Evolutionary conservation across 2,329 filamentous ascomycete genomes (phyloP).

Genomic region (Stagonosporopsis chrysanthemi): DNA sequence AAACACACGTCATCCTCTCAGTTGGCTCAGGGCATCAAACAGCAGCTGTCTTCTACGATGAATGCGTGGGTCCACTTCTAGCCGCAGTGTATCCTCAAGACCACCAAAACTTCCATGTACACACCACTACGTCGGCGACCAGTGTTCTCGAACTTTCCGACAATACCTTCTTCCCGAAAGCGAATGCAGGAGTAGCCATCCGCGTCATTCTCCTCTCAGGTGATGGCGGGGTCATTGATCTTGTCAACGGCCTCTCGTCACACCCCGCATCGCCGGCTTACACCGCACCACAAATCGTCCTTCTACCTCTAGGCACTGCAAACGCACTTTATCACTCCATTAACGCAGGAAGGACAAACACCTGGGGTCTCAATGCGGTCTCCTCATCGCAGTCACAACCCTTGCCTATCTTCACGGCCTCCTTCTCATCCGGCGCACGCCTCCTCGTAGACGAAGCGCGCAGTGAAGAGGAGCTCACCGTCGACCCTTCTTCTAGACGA

Average conservation of each 20-base stretch:
- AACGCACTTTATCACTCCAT: slow-evolving; percentile 59
- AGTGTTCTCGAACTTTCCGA: slow-evolving; percentile 71
- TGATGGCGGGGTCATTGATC: slow-evolving; percentile 84
- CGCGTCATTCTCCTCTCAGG: slow-evolving; percentile 81
- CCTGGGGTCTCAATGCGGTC: slow-evolving; percentile 52
- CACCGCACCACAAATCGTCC: slow-evolving; percentile 62
- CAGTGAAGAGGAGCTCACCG: slow-evolving; percentile 49
- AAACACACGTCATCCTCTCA: slow-evolving; percentile 56
- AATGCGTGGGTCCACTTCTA: slow-evolving; percentile 53
- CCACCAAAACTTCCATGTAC: slow-evolving; percentile 57
- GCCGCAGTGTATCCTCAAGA: slow-evolving; percentile 48
- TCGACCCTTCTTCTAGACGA: slow-evolving; percentile 26
- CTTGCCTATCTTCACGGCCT: slow-evolving; percentile 54
- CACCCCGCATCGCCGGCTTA: slow-evolving; percentile 34
- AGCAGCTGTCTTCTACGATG: slow-evolving; percentile 51
- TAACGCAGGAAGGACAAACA: slow-evolving; percentile 48
- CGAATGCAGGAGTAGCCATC: slow-evolving; percentile 52
- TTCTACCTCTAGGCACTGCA: slow-evolving; percentile 62
- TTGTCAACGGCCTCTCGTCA: slow-evolving; percentile 71
- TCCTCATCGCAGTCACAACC: slow-evolving; percentile 43
- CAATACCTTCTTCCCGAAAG: slow-evolving; percentile 57
- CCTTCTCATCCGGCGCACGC: slow-evolving; percentile 55
- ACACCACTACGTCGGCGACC: slow-evolving; percentile 68
- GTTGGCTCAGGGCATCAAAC: slow-evolving; percentile 54
- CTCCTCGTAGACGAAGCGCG: slow-evolving; percentile 54